A percentile compares a stretch with the other conserved stretches of the same genome.
Conservation (phyloP, 106 monocot genomes). For the Allium fistulosum region DNA sequence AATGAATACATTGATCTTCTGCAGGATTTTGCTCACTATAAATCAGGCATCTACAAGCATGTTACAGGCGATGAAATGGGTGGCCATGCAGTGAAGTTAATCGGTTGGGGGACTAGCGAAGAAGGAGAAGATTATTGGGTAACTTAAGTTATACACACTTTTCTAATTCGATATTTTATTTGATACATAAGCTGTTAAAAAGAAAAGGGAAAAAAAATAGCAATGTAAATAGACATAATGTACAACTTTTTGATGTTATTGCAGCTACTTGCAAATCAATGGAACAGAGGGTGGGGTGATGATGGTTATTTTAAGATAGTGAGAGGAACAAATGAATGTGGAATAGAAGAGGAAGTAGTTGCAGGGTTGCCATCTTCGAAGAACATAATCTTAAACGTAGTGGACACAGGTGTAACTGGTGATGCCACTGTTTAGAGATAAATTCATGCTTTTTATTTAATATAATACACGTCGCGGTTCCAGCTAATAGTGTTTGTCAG, state of each 20-base stretch:
- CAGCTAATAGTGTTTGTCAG: no score
- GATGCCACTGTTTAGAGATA: not conserved
- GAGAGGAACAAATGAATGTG: conserved; percentile 81
- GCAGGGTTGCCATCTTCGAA: conserved; percentile 80
- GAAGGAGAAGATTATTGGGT: conserved; percentile 96
- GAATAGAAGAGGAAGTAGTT: conserved; percentile 73
- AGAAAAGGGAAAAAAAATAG: no score
- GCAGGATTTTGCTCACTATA: conserved; percentile 97
- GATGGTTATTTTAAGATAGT: conserved; percentile 61
- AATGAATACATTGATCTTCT: not conserved
- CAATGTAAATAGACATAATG: not conserved
- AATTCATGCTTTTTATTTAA: no score
- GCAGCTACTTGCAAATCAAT: conserved; percentile 97
- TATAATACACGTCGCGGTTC: no score
- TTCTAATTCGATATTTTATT: not conserved
- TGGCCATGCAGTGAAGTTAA: conserved; percentile 95
- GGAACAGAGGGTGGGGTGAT: conserved; percentile 99
- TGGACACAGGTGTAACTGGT: conserved; percentile 3
- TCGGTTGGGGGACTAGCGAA: conserved; percentile 97
- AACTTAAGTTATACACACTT: not conserved
- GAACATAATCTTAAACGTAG: conserved; percentile 43
- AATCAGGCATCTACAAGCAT: conserved; percentile 92
- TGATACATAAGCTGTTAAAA: no score
- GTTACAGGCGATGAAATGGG: conserved; percentile 71
- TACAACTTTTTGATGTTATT: conserved; percentile 1